These are phyloP conservation scores for button mushroom (Agaricus bisporus) DNA, from an alignment of 768 basidiomycete genomes.

Conservation along the genomic window DNA sequence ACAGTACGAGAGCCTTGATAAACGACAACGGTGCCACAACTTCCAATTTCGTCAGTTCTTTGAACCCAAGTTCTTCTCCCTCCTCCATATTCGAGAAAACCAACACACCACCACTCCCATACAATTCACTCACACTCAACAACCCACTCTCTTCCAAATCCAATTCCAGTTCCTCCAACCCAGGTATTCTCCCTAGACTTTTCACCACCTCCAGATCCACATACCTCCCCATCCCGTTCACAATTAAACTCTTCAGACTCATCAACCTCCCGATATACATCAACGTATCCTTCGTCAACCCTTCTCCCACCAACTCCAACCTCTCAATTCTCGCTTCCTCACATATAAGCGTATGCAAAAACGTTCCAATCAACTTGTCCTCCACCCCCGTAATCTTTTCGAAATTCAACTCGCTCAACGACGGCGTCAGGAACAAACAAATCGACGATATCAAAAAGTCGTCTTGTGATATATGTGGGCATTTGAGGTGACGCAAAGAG, in stretches of 20 bases:
- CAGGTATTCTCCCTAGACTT: constrained; percentile 18
- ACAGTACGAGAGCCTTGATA: constrained; percentile 18
- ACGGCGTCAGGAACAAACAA: constrained; percentile 27
- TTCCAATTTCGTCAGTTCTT: constrained; percentile 20
- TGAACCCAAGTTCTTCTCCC: constrained; percentile 19
- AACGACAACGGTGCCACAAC: constrained; percentile 20
- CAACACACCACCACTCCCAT: neutral
- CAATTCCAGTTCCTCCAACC: constrained; percentile 20
- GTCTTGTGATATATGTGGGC: constrained; percentile 21
- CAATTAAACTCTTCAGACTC: constrained; percentile 17
- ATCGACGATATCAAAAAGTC: constrained; percentile 27
- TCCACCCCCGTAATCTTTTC: constrained; percentile 23
- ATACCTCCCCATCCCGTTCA: constrained; percentile 21
- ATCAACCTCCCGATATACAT: constrained; percentile 17
- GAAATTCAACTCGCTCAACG: constrained; percentile 22
- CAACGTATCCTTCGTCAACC: constrained; percentile 22
- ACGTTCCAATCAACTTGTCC: constrained; percentile 27
- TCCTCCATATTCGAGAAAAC: constrained; percentile 5
- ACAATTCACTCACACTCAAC: constrained; percentile 7
- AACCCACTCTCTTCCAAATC: constrained; percentile 18
- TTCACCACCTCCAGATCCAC: constrained; percentile 19
- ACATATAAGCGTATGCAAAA: constrained; percentile 20
- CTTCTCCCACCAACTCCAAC: constrained; percentile 19
- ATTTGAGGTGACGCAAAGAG: constrained; percentile 21
- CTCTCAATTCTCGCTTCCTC: constrained; percentile 23